Base-by-base conservation (phyloP, 2,329 filamentous ascomycete genomes). In the Colletotrichum sp. region DNA sequence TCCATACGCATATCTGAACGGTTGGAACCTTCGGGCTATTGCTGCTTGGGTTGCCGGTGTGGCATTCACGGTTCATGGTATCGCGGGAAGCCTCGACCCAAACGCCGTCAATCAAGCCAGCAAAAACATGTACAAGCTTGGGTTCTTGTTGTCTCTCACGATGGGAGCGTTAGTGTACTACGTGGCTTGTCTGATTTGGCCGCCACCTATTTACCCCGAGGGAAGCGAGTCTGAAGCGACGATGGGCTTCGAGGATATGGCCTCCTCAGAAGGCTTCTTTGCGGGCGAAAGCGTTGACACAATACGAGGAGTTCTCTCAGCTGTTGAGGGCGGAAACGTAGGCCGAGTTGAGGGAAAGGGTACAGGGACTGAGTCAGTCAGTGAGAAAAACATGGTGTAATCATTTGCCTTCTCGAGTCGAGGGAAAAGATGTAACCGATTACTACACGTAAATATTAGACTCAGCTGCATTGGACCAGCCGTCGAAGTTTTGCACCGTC, bases 111-210 rank as follows among this genome's bases (percentile, higher is more conserved):
- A 77, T 61, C 59, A 78, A 27, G 79, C 80, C 5, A 79, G 78
- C 19, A 72, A 75, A 27, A 75, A 81, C 68, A 81, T 81, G 80
- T 82, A 81, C 72, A 81, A 72, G 75, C 77, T 81, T 64, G 80
- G 80, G 1, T 82, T 79, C 72, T 22, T 83, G 12, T 68, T 82
- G 30, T 82, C 80, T 0, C 79, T 82, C 44, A 57, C 78, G 4
- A 80, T 80, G 27, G 79, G 80, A 3, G 77, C 78, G 13, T 30
- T 80, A 8, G 71, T 82, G 4, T 83, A 83, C 77, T 75, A 79
- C 22, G 64, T 80, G 2, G 72, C 75, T 5, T 74, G 63, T 5
- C 32, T 66, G 3, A 77, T 82, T 44, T 68, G 79, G 59, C 80
- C 78, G 57, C 75, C 69, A 6, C 67, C 69, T 25, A 62, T 82